phyloP scores from a whole-genome alignment of 192 early-diverging fungal species.

The Coemansia erecta region DNA sequence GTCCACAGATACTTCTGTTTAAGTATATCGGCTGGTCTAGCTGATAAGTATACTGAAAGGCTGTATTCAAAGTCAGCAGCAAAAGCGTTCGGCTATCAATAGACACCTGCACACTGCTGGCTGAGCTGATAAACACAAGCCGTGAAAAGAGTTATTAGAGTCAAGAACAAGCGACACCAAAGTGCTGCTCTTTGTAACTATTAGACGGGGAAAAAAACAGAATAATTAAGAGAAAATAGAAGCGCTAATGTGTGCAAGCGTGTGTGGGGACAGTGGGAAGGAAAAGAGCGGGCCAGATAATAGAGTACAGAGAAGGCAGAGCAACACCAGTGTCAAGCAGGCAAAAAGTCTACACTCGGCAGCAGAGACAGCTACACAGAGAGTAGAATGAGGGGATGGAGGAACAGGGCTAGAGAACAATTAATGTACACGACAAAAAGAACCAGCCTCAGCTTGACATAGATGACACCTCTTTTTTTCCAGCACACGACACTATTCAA shows the following conservation, averaged over 20 bases:
- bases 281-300: neutral
- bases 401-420: neutral
- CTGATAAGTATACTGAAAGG: neutral
- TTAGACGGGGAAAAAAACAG: too few species aligned
- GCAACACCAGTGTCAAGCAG: neutral
- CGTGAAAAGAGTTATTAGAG: neutral
- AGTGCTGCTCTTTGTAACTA: slow-evolving; percentile 4
- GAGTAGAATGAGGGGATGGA: too few species aligned
- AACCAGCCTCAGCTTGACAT: neutral
- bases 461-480: slow-evolving; percentile 2
- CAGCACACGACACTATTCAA: slow-evolving; percentile 1
- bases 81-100: slow-evolving; percentile 3
- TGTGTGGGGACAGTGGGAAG: neutral
- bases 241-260: neutral
- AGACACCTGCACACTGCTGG: neutral
- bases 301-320: neutral
- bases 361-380: too few species aligned
- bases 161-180: slow-evolving; percentile 11
- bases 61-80: neutral
- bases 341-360: neutral
- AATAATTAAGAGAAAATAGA: neutral
- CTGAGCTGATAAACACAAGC: neutral
- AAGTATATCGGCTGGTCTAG: neutral
- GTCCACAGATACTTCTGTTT: neutral
- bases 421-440: neutral